phyloP scores from a whole-genome alignment of 805 yeast species.

The Pichia cephalocereana region DNA sequence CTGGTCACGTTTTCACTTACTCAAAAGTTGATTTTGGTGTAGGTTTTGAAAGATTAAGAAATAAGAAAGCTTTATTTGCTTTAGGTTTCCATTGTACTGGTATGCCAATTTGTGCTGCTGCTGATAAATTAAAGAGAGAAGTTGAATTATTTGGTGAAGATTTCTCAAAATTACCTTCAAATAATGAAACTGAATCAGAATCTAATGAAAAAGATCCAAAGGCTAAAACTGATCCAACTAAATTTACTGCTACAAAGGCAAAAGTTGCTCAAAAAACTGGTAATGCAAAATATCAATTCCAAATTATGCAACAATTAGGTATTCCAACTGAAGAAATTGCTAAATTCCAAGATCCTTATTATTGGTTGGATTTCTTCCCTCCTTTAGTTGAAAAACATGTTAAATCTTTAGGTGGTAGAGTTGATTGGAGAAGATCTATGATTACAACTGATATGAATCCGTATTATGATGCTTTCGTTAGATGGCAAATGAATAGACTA shows the following conservation, averaged over 20 bases:
- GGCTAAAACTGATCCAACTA: constrained; percentile 59
- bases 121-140: constrained; percentile 91
- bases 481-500: constrained; percentile 93
- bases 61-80: constrained; percentile 88
- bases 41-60: constrained; percentile 93
- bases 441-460: constrained; percentile 94
- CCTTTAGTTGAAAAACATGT: constrained; percentile 80
- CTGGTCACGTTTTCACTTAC: constrained; percentile 93
- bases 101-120: constrained; percentile 94
- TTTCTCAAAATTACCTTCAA: constrained; percentile 59
- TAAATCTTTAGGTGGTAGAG: constrained; percentile 75
- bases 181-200: constrained; percentile 38
- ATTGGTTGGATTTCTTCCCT: constrained; percentile 92
- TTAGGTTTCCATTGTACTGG: constrained; percentile 99
- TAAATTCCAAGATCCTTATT: constrained; percentile 83
- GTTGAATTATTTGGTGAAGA: constrained; percentile 82
- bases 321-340: constrained; percentile 73
- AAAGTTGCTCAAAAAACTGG: constrained; percentile 94
- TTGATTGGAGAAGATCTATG: constrained; percentile 96
- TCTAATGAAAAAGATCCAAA: constrained; percentile 21
- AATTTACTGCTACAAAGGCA: constrained; percentile 86
- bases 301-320: constrained; percentile 93
- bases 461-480: constrained; percentile 86
- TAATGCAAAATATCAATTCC: constrained; percentile 87
- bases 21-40: constrained; percentile 88